Evolutionary conservation across 176 grass and related monocot genomes (phyloP).

Genomic region (Triticum urartu): DNA sequence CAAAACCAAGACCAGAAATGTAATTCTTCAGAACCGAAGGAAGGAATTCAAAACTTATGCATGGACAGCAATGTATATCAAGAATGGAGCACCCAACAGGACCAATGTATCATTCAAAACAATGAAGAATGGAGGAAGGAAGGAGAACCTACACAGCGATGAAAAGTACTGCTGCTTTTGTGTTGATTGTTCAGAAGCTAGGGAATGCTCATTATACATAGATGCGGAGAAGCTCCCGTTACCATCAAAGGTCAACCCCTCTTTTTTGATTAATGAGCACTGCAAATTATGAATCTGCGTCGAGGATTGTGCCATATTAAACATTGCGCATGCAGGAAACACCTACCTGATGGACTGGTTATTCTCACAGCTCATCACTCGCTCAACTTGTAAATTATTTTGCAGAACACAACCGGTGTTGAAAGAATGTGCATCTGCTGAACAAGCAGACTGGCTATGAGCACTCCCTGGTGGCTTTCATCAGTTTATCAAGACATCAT

Average conservation of each 20-base stretch:
- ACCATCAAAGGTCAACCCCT: conserved; percentile 40
- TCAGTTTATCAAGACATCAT: background rate
- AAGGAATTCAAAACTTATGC: background rate
- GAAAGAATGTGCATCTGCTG: too few species aligned
- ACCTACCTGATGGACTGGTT: background rate
- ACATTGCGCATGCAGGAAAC: background rate
- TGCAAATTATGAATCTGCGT: conserved; percentile 30
- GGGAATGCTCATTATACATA: conserved; percentile 27
- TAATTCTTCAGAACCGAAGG: background rate
- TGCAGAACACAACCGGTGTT: too few species aligned
- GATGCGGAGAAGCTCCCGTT: background rate
- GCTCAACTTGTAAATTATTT: conserved; percentile 7
- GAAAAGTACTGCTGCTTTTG: conserved; percentile 24
- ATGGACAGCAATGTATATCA: background rate
- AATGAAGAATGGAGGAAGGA: background rate
- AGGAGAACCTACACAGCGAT: conserved; percentile 22
- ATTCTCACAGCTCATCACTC: conserved; percentile 29
- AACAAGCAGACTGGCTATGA: background rate
- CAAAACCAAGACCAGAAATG: background rate
- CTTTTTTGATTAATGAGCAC: conserved; percentile 1
- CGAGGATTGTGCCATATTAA: conserved; percentile 41
- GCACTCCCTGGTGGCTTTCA: background rate
- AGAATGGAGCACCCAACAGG: background rate
- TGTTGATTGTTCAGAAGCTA: conserved; percentile 11
- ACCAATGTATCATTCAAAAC: background rate